Conservation (phyloP, 106 monocot species). For the Phalaenopsis aphrodite region DNA sequence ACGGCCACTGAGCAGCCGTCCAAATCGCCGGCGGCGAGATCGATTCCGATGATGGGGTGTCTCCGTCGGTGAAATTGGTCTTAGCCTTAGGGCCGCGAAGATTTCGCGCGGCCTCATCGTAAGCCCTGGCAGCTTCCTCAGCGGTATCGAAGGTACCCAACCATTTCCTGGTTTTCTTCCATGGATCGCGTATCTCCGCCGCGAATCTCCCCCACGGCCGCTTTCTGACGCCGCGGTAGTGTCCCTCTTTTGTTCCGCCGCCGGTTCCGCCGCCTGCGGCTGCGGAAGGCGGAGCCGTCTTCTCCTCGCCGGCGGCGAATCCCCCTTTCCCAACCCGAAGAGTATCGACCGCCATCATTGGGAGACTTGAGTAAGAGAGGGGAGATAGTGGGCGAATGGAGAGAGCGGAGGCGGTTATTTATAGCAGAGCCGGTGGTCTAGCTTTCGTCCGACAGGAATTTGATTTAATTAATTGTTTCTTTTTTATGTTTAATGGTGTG, state of each 20-base stretch:
- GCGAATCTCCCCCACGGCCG: slow-evolving; percentile 41
- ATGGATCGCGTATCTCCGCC: slow-evolving; percentile 39
- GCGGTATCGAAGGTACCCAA: slow-evolving; percentile 39
- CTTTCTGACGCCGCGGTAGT: slow-evolving; percentile 39
- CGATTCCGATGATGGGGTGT: not conserved
- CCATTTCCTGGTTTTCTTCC: slow-evolving; percentile 44
- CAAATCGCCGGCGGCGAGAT: not conserved
- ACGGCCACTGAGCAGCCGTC: slow-evolving; percentile 1
- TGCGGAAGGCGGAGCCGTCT: not conserved
- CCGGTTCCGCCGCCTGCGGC: not conserved
- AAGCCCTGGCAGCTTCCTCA: slow-evolving; percentile 34
- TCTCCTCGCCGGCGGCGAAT: not conserved
- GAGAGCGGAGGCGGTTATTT: slow-evolving; percentile 18
- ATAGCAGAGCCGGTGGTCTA: slow-evolving; percentile 37
- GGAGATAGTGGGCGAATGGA: slow-evolving; percentile 1
- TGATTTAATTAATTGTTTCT: not conserved
- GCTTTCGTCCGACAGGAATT: slow-evolving; percentile 43
- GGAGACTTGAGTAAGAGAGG: not conserved
- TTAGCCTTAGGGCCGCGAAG: slow-evolving; percentile 36
- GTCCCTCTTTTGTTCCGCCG: slow-evolving; percentile 20
- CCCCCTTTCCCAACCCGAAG: not conserved
- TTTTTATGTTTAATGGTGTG: not conserved
- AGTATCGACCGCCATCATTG: slow-evolving; percentile 2
- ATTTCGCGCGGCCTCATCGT: slow-evolving; percentile 34
- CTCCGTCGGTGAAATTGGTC: slow-evolving; percentile 27